Conservation (phyloP, 768 basidiomycete species). For the Gyrodon lividus region DNA sequence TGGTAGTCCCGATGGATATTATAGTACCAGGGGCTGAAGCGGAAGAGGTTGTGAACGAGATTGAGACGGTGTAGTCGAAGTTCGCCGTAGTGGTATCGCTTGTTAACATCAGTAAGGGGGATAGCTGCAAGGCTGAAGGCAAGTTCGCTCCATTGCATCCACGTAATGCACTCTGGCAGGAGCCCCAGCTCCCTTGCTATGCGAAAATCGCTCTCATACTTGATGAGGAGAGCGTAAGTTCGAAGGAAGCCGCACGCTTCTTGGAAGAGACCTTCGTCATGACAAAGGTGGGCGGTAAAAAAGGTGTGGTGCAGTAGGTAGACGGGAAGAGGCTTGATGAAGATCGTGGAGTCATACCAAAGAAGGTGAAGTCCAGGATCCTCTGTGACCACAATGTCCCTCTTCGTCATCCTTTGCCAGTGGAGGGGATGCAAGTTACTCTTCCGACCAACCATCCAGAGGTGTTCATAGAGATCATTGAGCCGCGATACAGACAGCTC, state of each 20-base stretch:
- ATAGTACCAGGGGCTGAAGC: conserved; percentile 4
- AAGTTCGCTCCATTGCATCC: conserved; percentile 4
- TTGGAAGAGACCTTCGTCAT: background rate
- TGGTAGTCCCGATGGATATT: conserved; percentile 7
- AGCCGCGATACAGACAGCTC: conserved; percentile 2
- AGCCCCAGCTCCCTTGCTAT: conserved; percentile 3
- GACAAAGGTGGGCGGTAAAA: background rate
- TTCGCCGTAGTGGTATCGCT: conserved; percentile 11
- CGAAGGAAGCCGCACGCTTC: conserved; percentile 3
- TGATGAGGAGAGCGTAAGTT: conserved; percentile 2
- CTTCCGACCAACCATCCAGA: conserved; percentile 13
- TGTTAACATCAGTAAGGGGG: background rate
- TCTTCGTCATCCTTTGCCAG: conserved; percentile 12
- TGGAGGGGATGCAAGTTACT: conserved; percentile 9
- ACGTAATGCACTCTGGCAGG: background rate
- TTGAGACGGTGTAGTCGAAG: conserved; percentile 10
- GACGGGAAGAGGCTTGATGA: conserved; percentile 6
- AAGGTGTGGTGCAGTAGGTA: conserved; percentile 5
- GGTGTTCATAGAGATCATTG: conserved; percentile 4
- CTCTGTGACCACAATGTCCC: conserved; percentile 10
- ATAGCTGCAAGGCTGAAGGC: background rate
- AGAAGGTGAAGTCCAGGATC: conserved; percentile 9
- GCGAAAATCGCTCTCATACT: conserved; percentile 7
- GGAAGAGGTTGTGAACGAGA: conserved; percentile 3
- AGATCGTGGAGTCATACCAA: conserved; percentile 8